A percentile compares a stretch with the other conserved stretches of the same genome.
These are phyloP conservation scores for Nectriaceae sp. DNA, from an alignment of 2,329 filamentous ascomycete species.

Conservation along the genomic window DNA sequence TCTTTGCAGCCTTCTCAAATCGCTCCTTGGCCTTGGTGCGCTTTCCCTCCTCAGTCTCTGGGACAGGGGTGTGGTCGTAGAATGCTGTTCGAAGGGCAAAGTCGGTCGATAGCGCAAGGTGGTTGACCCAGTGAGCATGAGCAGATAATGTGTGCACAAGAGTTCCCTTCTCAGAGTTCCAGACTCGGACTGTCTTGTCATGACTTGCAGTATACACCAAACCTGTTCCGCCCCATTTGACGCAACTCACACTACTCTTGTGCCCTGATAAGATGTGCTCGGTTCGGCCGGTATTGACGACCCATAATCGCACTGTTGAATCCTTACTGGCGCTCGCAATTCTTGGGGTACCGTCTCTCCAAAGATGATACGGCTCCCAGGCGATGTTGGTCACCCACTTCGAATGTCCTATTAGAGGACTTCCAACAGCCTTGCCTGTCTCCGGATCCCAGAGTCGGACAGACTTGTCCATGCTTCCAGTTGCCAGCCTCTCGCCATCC, in stretches of 20 bases:
- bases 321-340: conserved; percentile 91
- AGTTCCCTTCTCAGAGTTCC: conserved; percentile 79
- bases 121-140: conserved; percentile 95
- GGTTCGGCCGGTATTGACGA: conserved; percentile 73
- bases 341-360: conserved; percentile 71
- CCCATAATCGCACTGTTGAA: conserved; percentile 84
- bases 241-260: conserved; percentile 84
- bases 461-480: conserved; percentile 89
- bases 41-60: conserved; percentile 69
- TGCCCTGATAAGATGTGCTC: conserved; percentile 87
- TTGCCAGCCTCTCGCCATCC: conserved; percentile 78
- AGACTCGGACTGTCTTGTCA: conserved; percentile 90
- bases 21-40: conserved; percentile 74
- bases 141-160: conserved; percentile 76
- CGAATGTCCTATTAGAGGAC: conserved; percentile 69
- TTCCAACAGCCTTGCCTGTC: conserved; percentile 72
- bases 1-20: conserved; percentile 81
- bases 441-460: conserved; percentile 88
- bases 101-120: conserved; percentile 90
- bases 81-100: conserved; percentile 84
- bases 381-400: conserved; percentile 87
- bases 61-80: conserved; percentile 77
- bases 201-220: conserved; percentile 83
- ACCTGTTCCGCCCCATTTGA: conserved; percentile 92
- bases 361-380: conserved; percentile 93